These are phyloP conservation scores for Neurospora crassa DNA, from an alignment of 2,329 filamentous ascomycete genomes.

Conservation along the genomic window DNA sequence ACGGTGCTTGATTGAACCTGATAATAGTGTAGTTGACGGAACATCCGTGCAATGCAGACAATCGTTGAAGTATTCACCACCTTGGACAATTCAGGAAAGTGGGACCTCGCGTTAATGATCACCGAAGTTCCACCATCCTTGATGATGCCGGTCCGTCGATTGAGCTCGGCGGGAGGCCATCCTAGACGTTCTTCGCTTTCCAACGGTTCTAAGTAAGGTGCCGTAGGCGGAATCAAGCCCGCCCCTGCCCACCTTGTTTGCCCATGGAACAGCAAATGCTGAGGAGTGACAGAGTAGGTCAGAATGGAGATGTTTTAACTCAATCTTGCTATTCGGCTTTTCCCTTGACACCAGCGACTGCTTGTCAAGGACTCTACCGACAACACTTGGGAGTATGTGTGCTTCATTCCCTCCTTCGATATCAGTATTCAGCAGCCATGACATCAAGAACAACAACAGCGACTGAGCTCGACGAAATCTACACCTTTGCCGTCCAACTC, in stretches of 20 bases:
- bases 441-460: slow-evolving; percentile 19
- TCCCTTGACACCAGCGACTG: not conserved
- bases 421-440: not conserved
- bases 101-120: not conserved
- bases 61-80: not conserved
- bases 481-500: slow-evolving; percentile 60
- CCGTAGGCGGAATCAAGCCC: not conserved
- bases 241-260: not conserved
- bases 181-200: not conserved
- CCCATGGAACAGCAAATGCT: not conserved
- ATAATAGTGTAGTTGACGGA: not conserved
- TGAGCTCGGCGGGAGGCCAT: not conserved
- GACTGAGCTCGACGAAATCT: slow-evolving; percentile 52
- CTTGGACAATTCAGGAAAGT: not conserved
- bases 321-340: not conserved
- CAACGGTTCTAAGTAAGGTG: not conserved
- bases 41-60: not conserved
- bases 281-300: not conserved
- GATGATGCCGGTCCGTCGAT: not conserved
- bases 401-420: not conserved
- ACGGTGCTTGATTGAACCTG: not conserved
- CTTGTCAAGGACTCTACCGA: not conserved
- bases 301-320: not conserved
- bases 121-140: not conserved
- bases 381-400: not conserved